These are phyloP conservation scores for Dictyostelium capitatum DNA, from an alignment of 78 protist species.

Conservation along the genomic window DNA sequence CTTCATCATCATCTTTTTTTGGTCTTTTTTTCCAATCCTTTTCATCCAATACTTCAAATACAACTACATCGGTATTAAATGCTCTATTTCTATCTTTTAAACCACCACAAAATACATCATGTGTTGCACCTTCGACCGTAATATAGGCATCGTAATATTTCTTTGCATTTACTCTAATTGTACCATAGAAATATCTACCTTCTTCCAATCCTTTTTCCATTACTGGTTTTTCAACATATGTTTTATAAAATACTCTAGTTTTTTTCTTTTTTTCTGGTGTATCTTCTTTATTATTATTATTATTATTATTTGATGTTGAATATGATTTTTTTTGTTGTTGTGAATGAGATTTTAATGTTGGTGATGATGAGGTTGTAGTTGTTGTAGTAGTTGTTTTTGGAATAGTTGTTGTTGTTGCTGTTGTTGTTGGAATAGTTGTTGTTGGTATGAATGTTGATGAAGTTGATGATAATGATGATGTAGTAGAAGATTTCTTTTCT, in stretches of 20 bases:
- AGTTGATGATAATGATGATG: background rate
- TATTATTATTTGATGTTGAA: background rate
- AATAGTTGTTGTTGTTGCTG: background rate
- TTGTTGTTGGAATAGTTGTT: background rate
- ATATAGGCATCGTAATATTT: constrained; percentile 76
- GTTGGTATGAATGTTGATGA: background rate
- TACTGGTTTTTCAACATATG: constrained; percentile 18
- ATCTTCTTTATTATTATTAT: background rate
- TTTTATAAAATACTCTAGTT: background rate
- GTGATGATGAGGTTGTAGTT: background rate
- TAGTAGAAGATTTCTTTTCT: background rate
- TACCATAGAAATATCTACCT: constrained; percentile 56
- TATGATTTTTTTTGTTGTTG: background rate
- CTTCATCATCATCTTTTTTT: constrained; percentile 25
- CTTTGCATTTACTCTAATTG: constrained; percentile 80
- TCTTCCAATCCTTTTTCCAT: constrained; percentile 41
- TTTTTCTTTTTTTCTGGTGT: background rate
- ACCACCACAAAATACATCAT: constrained; percentile 52
- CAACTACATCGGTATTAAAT: constrained; percentile 82
- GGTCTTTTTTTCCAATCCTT: constrained; percentile 64
- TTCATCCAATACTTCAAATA: constrained; percentile 63
- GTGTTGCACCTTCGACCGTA: constrained; percentile 60
- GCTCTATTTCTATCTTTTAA: constrained; percentile 76
- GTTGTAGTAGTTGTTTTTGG: background rate
- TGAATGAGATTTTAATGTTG: background rate